Percentiles rank a stretch among this genome's conserved stretches.
These are phyloP conservation scores for Lentinula guzmanii DNA, from an alignment of 768 basidiomycete species.

Conservation along the genomic window DNA sequence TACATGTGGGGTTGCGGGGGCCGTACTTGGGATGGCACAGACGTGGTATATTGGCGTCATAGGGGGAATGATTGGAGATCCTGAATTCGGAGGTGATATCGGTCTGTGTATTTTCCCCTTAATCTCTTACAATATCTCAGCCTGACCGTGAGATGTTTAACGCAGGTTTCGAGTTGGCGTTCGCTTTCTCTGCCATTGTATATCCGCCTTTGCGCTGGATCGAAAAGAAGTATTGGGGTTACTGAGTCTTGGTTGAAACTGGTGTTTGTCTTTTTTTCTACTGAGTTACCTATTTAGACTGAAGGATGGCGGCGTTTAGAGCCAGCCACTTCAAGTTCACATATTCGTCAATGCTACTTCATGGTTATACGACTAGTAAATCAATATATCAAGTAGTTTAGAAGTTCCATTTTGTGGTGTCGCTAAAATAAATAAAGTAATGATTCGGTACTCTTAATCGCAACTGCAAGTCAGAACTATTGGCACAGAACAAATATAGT, in stretches of 20 bases:
- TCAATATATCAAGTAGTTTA: no score
- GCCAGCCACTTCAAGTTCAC: no score
- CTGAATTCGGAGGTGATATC: slow-evolving; percentile 4
- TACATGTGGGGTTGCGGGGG: slow-evolving; percentile 26
- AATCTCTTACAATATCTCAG: neutral
- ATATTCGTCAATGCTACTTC: no score
- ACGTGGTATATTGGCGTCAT: slow-evolving; percentile 21
- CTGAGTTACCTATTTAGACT: no score
- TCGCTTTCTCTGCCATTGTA: neutral
- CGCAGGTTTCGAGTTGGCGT: neutral
- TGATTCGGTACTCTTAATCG: no score
- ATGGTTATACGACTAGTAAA: no score
- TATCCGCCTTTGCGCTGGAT: neutral
- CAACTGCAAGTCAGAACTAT: no score
- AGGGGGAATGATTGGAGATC: slow-evolving; percentile 13
- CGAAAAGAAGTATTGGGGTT: neutral
- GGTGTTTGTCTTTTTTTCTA: no score
- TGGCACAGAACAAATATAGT: no score
- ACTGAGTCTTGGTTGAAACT: neutral
- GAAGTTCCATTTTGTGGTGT: no score
- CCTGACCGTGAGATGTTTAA: neutral
- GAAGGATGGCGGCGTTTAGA: no score
- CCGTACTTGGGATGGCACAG: slow-evolving; percentile 26
- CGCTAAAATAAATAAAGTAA: no score
- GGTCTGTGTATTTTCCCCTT: neutral